Evolutionary conservation across 2,329 filamentous ascomycete species (phyloP).

Genomic region (Neofusicoccum sp.): DNA sequence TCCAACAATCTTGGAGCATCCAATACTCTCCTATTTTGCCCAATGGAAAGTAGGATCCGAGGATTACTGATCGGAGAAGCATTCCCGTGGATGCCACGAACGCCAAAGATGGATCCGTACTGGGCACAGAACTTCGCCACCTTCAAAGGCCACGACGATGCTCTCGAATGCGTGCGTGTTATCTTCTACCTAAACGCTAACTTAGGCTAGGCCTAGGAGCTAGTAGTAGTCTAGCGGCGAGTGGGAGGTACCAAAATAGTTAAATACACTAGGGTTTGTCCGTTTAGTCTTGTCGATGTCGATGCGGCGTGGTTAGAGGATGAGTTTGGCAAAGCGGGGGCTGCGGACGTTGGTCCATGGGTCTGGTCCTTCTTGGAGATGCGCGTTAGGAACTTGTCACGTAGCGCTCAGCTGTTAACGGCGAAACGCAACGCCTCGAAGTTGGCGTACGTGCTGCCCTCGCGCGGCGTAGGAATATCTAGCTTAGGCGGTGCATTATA

Average conservation of each 20-base stretch:
- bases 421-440: slow-evolving; percentile 20
- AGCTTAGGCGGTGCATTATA: slow-evolving; percentile 13
- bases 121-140: too few relatives aligned
- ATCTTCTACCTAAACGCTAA: slow-evolving; percentile 7
- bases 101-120: too few relatives aligned
- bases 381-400: slow-evolving; percentile 23
- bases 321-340: background rate
- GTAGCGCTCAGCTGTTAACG: slow-evolving; percentile 20
- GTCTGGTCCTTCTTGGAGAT: slow-evolving; percentile 22
- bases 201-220: background rate
- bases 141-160: too few relatives aligned
- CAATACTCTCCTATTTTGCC: too few relatives aligned
- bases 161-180: background rate
- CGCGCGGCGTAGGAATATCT: slow-evolving; percentile 19
- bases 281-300: slow-evolving; percentile 5
- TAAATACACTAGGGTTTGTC: slow-evolving; percentile 1
- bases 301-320: slow-evolving; percentile 10
- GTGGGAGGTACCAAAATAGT: slow-evolving; percentile 5
- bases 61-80: too few relatives aligned
- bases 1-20: too few relatives aligned
- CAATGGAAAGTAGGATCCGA: too few relatives aligned
- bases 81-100: too few relatives aligned
- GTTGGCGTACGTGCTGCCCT: slow-evolving; percentile 17
- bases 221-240: background rate
- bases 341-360: slow-evolving; percentile 10